phyloP scores from a whole-genome alignment of 2,329 filamentous ascomycete genomes.

The Fusarium tupiense region DNA sequence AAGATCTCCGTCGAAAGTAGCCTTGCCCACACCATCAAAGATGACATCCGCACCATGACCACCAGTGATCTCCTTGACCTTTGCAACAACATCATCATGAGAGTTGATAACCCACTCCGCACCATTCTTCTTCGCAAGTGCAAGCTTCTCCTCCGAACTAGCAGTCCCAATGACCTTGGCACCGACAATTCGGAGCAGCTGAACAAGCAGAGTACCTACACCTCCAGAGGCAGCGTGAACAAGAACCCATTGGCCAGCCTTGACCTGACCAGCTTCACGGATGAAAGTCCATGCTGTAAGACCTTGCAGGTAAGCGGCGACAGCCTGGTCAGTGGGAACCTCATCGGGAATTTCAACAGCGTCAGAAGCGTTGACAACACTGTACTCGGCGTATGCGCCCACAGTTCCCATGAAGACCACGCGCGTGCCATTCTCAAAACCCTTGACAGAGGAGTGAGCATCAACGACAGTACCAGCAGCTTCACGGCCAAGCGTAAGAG shows the following conservation, averaged over 20 bases:
- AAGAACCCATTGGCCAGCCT: slow-evolving; percentile 82
- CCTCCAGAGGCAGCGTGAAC: slow-evolving; percentile 89
- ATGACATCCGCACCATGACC: slow-evolving; percentile 79
- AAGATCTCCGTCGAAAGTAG: slow-evolving; percentile 82
- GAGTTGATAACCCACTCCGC: slow-evolving; percentile 80
- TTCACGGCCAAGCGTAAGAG: slow-evolving; percentile 83
- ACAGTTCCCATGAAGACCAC: slow-evolving; percentile 73
- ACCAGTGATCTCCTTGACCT: slow-evolving; percentile 75
- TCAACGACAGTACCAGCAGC: slow-evolving; percentile 76
- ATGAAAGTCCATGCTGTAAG: slow-evolving; percentile 84
- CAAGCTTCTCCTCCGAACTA: slow-evolving; percentile 76
- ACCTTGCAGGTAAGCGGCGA: slow-evolving; percentile 80
- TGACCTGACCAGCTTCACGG: slow-evolving; percentile 78
- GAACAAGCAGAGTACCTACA: slow-evolving; percentile 78
- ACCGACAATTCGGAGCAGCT: slow-evolving; percentile 77
- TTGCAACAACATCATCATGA: slow-evolving; percentile 63
- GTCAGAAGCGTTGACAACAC: slow-evolving; percentile 61
- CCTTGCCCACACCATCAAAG: slow-evolving; percentile 87
- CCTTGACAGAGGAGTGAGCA: slow-evolving; percentile 61
- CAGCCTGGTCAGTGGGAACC: slow-evolving; percentile 69
- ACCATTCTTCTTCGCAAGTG: slow-evolving; percentile 74
- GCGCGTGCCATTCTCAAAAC: slow-evolving; percentile 72
- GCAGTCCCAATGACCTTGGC: slow-evolving; percentile 85
- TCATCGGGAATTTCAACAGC: slow-evolving; percentile 71
- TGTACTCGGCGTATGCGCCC: slow-evolving; percentile 66